Conservation (phyloP, 495 filamentous ascomycete species). For the Aspergillus kassunensis region DNA sequence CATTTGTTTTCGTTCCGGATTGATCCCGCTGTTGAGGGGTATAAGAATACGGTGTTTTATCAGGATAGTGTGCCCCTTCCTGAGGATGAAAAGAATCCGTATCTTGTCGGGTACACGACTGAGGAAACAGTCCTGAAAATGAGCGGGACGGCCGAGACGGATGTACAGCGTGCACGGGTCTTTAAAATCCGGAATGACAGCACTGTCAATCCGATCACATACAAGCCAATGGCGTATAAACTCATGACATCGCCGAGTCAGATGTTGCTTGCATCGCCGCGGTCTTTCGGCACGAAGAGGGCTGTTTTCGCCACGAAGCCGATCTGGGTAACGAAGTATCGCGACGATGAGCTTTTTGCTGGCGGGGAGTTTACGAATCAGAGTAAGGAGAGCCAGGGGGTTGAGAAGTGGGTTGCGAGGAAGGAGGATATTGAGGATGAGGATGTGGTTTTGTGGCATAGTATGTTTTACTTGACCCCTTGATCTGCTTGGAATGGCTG, state of each 20-base stretch:
- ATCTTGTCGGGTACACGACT: conserved; percentile 69
- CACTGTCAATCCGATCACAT: conserved; percentile 66
- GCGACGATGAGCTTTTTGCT: conserved; percentile 76
- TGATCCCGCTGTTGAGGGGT: conserved; percentile 77
- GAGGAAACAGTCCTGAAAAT: conserved; percentile 56
- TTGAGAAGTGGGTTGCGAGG: conserved; percentile 39
- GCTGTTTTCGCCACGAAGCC: conserved; percentile 81
- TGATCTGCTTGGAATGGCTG: not conserved
- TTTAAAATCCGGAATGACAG: conserved; percentile 81
- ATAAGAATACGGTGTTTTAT: conserved; percentile 63
- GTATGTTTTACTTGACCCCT: conserved; percentile 21
- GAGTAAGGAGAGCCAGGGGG: conserved; percentile 53
- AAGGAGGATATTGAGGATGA: conserved; percentile 48
- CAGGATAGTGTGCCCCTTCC: conserved; percentile 73
- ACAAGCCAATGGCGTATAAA: conserved; percentile 76
- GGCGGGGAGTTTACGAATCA: conserved; percentile 89
- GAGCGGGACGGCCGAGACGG: conserved; percentile 61
- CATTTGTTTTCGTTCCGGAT: conserved; percentile 90
- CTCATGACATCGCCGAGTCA: conserved; percentile 69
- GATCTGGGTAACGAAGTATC: conserved; percentile 78
- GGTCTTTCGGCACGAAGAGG: conserved; percentile 67
- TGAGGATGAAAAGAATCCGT: conserved; percentile 66
- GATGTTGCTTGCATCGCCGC: conserved; percentile 66
- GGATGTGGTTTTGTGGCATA: conserved; percentile 43
- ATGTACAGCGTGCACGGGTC: conserved; percentile 59